Conservation (phyloP, 1,284 basidiomycete species). For the Laetiporus sulphureus region DNA sequence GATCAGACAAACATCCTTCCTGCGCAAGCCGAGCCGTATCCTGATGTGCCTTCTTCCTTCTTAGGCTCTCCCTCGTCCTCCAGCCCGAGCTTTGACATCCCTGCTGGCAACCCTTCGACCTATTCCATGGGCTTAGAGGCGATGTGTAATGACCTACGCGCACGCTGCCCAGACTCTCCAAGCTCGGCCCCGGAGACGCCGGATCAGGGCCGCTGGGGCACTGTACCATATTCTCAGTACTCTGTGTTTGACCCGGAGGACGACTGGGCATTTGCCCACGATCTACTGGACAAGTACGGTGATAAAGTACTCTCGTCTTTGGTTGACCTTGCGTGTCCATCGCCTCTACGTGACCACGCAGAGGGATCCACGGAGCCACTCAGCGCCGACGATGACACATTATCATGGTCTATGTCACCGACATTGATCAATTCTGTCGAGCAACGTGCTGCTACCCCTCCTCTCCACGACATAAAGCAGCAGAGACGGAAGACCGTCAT, state of each 20-base stretch:
- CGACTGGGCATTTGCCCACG: slow-evolving; percentile 42
- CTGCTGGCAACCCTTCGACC: slow-evolving; percentile 14
- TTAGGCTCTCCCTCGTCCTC: slow-evolving; percentile 44
- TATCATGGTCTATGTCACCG: slow-evolving; percentile 9
- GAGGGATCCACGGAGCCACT: slow-evolving; percentile 2
- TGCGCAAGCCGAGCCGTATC: slow-evolving; percentile 35
- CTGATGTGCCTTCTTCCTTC: slow-evolving; percentile 58
- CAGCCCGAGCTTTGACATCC: slow-evolving; percentile 35
- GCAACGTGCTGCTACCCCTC: slow-evolving; percentile 1
- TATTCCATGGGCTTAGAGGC: slow-evolving; percentile 39
- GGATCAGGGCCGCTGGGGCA: background rate
- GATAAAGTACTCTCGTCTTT: slow-evolving; percentile 1
- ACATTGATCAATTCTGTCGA: slow-evolving; percentile 12
- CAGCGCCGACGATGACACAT: slow-evolving; percentile 6
- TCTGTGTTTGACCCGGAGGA: slow-evolving; percentile 18
- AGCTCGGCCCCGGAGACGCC: background rate
- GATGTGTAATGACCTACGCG: slow-evolving; percentile 43
- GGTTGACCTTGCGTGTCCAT: too few species aligned
- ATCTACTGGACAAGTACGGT: slow-evolving; percentile 17
- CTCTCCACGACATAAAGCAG: slow-evolving; percentile 8
- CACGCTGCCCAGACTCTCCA: slow-evolving; percentile 20
- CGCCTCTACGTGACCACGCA: slow-evolving; percentile 6
- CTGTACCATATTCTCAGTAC: slow-evolving; percentile 7
- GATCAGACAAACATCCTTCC: slow-evolving; percentile 10
- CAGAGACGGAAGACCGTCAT: slow-evolving; percentile 26